Base-by-base conservation (phyloP, 179 eudicot genomes). In the Camellia oleifera region DNA sequence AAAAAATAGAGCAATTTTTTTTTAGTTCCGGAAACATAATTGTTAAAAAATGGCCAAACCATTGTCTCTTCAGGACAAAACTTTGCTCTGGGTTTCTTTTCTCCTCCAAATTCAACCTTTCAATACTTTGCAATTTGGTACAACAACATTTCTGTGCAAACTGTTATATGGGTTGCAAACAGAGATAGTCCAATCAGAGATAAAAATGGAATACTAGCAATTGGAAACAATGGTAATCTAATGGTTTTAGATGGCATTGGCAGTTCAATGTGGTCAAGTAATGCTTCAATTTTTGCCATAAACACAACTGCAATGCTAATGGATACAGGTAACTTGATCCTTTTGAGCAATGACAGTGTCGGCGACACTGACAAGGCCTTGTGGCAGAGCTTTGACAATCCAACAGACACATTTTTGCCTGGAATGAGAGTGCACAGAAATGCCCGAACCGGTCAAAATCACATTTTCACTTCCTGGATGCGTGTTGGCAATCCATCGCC, bases 41-140 rank as follows among this genome's bases (percentile, higher is more conserved):
- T 69, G 1, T n/a, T 88, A 5, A 82, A 58, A 79, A 93, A 92
- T 79, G 90, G 90, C 0, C 77, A 90, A 17, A 88, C 79, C 78
- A 83, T 90, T 72, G 40, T 32, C 45, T 92, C 91, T 14, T 14
- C 78, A 8, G 81, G 74, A 7, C 81, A 85, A 61, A 26, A 26
- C 0, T 92, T 86, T 73, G 84, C 42, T 40, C 80, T 92, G 62
- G 96, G 96, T 4, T 92, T 92, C 69, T 92, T 90, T 69, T 88
- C 91, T 71, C 91, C 93, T 64, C 77, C n/a, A 44, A 87, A 80
- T 76, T 84, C 93, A 11, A 68, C 80, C 0, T 73, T 46, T 12
- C 79, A 91, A 76, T 92, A 87, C 12, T 86, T 85, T 4, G 96
- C 93, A 64, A 87, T 89, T 9, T 90, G 93, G 92, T 88, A 88